Conservation (phyloP, 805 yeast genomes). For the Metschnikowia matae region DNA sequence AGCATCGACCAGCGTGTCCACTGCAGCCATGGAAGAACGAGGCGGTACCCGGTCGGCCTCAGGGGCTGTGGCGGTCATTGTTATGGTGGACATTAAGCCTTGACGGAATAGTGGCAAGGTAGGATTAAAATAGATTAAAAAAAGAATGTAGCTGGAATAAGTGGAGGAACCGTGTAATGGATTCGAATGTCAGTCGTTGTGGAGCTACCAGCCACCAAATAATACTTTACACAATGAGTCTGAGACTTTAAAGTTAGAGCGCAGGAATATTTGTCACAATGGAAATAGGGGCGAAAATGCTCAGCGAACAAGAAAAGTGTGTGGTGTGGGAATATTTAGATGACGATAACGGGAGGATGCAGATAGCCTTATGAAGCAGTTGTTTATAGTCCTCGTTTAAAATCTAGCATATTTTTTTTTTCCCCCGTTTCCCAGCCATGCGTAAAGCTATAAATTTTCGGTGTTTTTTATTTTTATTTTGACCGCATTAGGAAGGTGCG, state of each 20-base stretch:
- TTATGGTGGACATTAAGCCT: constrained; percentile 2
- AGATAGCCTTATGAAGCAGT: constrained; percentile 1
- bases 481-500: constrained; percentile 6
- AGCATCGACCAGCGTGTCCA: neutral
- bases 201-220: neutral
- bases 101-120: too few species aligned
- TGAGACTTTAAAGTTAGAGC: neutral
- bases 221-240: neutral
- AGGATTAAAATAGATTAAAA: neutral
- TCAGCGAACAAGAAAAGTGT: neutral
- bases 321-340: neutral
- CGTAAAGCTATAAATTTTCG: constrained; percentile 1
- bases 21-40: constrained; percentile 1
- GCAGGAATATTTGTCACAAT: neutral
- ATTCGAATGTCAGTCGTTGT: neutral
- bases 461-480: constrained; percentile 4
- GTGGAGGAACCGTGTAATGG: neutral
- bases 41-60: constrained; percentile 3
- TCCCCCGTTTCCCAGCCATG: neutral
- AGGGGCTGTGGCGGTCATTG: constrained; percentile 2
- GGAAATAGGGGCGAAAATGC: neutral
- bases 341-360: constrained; percentile 1
- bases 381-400: constrained; percentile 3
- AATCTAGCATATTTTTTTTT: neutral
- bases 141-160: neutral